These are phyloP conservation scores for Colletotrichum brevisporum DNA, from an alignment of 2,329 filamentous ascomycete species.

Conservation along the genomic window DNA sequence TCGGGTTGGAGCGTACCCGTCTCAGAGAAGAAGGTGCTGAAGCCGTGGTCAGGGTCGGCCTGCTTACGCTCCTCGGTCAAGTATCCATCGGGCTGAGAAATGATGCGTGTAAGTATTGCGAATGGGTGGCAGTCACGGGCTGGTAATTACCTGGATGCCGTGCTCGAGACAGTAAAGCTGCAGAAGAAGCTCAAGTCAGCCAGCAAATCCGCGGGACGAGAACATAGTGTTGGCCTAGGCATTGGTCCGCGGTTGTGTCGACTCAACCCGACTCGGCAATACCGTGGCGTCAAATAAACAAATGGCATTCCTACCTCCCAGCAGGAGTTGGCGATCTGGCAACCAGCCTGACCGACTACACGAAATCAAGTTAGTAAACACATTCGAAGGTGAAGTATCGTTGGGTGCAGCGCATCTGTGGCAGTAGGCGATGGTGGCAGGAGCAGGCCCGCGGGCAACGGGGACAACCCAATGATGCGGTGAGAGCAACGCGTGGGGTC, in stretches of 20 bases:
- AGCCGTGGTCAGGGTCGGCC: conserved; percentile 93
- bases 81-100: conserved; percentile 90
- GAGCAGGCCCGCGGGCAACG: conserved; percentile 16
- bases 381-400: neutral
- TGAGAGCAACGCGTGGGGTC: conserved; percentile 58
- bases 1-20: conserved; percentile 76
- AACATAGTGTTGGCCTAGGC: neutral
- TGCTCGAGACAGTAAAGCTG: conserved; percentile 99
- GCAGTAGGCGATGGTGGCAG: conserved; percentile 43
- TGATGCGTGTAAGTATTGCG: conserved; percentile 7
- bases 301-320: conserved; percentile 88
- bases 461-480: conserved; percentile 55
- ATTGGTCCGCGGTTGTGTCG: conserved; percentile 5
- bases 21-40: conserved; percentile 99
- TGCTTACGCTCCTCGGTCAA: conserved; percentile 98
- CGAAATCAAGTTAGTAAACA: conserved; percentile 63
- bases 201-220: neutral
- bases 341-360: conserved; percentile 99
- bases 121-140: conserved; percentile 9
- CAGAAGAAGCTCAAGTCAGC: conserved; percentile 40
- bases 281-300: conserved; percentile 19
- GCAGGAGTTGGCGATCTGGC: conserved; percentile 99
- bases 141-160: conserved; percentile 87
- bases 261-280: conserved; percentile 16
- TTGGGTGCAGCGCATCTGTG: conserved; percentile 5